Evolutionary conservation across 371 early-diverging fungal species (phyloP).

Genomic region (Mucor circinelloides): DNA sequence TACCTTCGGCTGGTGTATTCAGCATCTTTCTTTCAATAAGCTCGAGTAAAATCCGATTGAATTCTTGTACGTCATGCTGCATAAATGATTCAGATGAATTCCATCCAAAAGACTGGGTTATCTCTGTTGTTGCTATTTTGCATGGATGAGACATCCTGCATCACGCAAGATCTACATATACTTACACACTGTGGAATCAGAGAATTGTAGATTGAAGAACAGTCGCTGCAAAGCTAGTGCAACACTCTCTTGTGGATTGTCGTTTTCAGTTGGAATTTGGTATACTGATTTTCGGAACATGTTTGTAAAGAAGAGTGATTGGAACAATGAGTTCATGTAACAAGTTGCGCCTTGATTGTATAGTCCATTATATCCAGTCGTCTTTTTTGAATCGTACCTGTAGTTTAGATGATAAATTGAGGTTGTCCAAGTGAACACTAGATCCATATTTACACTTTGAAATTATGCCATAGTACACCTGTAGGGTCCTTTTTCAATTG

Average conservation of each 20-base stretch:
- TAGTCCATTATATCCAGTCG: slow-evolving; percentile 94
- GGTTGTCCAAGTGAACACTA: background rate
- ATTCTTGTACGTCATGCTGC: slow-evolving; percentile 97
- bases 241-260: slow-evolving; percentile 80
- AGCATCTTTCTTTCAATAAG: slow-evolving; percentile 89
- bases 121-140: slow-evolving; percentile 74
- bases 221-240: slow-evolving; percentile 92
- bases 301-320: slow-evolving; percentile 95
- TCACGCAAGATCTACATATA: slow-evolving; percentile 83
- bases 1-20: slow-evolving; percentile 80
- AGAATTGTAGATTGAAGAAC: slow-evolving; percentile 87
- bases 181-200: slow-evolving; percentile 67
- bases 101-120: slow-evolving; percentile 74
- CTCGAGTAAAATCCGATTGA: slow-evolving; percentile 92
- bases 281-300: slow-evolving; percentile 90
- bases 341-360: slow-evolving; percentile 99
- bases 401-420: background rate
- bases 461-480: slow-evolving; percentile 94
- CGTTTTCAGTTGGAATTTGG: slow-evolving; percentile 89
- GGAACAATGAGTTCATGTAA: slow-evolving; percentile 99
- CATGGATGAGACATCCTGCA: slow-evolving; percentile 80
- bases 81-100: slow-evolving; percentile 87
- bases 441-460: slow-evolving; percentile 65
- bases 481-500: slow-evolving; percentile 83
- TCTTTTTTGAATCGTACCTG: slow-evolving; percentile 84